Evolutionary conservation across 352 stramenopile genomes (phyloP).

Genomic region (Globisporangium okanoganense): DNA sequence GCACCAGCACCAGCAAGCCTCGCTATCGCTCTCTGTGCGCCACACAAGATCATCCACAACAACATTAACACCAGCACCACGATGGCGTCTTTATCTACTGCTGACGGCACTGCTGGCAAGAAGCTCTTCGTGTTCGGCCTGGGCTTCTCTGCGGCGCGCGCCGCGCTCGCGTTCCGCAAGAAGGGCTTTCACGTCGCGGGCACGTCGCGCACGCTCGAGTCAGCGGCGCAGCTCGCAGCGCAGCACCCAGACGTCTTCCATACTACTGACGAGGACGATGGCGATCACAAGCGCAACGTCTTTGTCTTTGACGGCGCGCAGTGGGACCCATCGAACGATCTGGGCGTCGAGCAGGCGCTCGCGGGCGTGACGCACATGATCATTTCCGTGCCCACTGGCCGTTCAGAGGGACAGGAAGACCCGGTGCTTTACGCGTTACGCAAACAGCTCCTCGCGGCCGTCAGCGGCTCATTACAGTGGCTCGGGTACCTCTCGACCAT

Average conservation of each 20-base stretch:
- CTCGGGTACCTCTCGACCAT: conserved; percentile 91
- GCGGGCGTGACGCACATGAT: conserved; percentile 70
- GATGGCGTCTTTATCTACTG: not conserved
- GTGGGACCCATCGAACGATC: conserved; percentile 36
- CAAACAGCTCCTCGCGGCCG: conserved; percentile 32
- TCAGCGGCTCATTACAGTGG: conserved; percentile 65
- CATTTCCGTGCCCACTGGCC: conserved; percentile 56
- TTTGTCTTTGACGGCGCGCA: conserved; percentile 78
- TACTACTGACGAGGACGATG: conserved; percentile 8
- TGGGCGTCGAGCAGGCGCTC: conserved; percentile 46
- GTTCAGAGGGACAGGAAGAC: conserved; percentile 48
- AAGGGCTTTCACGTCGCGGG: conserved; percentile 66
- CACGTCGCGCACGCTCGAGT: conserved; percentile 60
- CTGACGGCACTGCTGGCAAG: conserved; percentile 1
- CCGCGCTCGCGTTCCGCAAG: conserved; percentile 59
- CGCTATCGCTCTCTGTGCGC: not conserved
- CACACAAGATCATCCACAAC: not conserved
- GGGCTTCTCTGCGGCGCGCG: conserved; percentile 76
- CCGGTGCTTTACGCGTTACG: conserved; percentile 60
- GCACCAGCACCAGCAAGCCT: not conserved
- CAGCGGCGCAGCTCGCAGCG: conserved; percentile 32
- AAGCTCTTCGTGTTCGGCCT: conserved; percentile 90
- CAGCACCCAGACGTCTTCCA: conserved; percentile 41
- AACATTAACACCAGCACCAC: not conserved
- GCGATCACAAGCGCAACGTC: conserved; percentile 32